Conservation (phyloP, 345 rosid species). For the Linum trigynum region DNA sequence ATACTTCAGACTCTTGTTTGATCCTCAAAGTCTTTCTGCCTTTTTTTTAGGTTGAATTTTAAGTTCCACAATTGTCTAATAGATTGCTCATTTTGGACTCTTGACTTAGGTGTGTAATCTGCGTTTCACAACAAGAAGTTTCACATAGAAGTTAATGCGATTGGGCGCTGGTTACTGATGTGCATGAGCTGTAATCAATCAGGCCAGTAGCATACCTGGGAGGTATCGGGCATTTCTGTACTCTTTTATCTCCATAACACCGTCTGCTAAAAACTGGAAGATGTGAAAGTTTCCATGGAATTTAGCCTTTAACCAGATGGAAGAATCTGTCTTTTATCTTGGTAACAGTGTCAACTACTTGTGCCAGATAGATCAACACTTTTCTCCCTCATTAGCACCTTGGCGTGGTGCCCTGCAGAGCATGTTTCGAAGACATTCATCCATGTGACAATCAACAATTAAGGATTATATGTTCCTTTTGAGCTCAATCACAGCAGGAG, state of each 20-base stretch:
- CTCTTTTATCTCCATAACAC: constrained; percentile 4
- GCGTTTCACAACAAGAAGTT: neutral
- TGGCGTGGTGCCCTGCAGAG: constrained; percentile 1
- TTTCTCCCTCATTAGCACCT: constrained; percentile 10
- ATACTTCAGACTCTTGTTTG: neutral
- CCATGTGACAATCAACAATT: constrained; percentile 8
- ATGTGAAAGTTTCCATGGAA: constrained; percentile 8
- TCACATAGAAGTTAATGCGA: constrained; percentile 3
- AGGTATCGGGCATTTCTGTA: neutral
- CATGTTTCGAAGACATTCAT: constrained; percentile 1
- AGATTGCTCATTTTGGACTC: constrained; percentile 13
- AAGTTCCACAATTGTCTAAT: neutral
- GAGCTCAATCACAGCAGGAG: constrained; percentile 7
- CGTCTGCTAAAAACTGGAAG: constrained; percentile 11
- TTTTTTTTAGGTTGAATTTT: neutral
- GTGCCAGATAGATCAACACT: neutral
- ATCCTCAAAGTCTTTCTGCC: neutral
- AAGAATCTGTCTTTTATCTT: constrained; percentile 2
- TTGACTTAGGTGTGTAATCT: constrained; percentile 11
- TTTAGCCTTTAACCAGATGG: constrained; percentile 11
- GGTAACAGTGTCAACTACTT: constrained; percentile 2
- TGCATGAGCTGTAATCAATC: constrained; percentile 9
- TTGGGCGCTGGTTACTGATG: constrained; percentile 3
- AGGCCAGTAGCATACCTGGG: constrained; percentile 12
- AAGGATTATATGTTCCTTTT: constrained; percentile 6